A percentile compares a stretch with the other conserved stretches of the same genome.
phyloP scores from a whole-genome alignment of 2,329 filamentous ascomycete genomes.

The Lachnellula arida region DNA sequence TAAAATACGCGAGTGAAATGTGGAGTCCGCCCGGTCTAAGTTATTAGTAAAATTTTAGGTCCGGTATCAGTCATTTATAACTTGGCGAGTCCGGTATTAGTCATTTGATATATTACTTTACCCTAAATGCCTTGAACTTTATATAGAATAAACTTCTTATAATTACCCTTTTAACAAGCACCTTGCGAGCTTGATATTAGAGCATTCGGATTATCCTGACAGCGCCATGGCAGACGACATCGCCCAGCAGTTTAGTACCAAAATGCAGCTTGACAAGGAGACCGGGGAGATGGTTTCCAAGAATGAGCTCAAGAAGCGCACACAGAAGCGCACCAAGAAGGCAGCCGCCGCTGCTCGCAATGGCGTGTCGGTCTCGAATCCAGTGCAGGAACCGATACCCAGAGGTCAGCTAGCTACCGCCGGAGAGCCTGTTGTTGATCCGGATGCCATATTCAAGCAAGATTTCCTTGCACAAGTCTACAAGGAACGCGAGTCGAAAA shows the following conservation, averaged over 20 bases:
- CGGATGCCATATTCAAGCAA: conserved; percentile 70
- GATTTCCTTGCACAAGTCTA: conserved; percentile 69
- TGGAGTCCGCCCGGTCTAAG: no score
- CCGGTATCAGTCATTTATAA: no score
- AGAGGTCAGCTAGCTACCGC: background rate
- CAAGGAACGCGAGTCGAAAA: conserved; percentile 49
- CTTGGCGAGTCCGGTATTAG: no score
- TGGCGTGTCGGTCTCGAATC: background rate
- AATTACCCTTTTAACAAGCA: no score
- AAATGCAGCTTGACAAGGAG: conserved; percentile 53
- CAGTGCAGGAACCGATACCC: background rate
- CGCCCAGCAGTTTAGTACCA: conserved; percentile 34
- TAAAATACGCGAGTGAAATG: no score
- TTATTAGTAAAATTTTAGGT: no score
- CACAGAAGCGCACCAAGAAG: conserved; percentile 51
- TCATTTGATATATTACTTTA: no score
- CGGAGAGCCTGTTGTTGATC: conserved; percentile 33
- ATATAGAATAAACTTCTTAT: no score
- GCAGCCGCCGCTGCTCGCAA: conserved; percentile 21
- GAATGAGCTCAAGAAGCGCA: conserved; percentile 54
- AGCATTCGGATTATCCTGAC: no score
- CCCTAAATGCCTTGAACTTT: no score
- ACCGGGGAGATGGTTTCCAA: conserved; percentile 58
- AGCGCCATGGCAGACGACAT: background rate
- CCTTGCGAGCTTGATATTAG: no score